Conservation (phyloP, 257 asterid genomes). For the Lavandula angustifolia region DNA sequence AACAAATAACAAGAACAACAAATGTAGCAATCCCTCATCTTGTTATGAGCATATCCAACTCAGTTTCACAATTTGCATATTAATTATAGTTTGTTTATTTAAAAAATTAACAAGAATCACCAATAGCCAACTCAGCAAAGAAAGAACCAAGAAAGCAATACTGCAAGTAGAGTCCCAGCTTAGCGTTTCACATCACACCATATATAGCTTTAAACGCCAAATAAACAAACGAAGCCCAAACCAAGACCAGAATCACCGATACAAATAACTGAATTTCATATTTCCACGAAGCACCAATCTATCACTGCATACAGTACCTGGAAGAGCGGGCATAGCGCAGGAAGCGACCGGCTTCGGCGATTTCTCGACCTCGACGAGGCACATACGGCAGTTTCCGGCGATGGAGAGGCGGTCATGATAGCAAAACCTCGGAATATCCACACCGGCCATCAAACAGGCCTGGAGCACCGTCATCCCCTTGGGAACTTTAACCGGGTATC, state of each 20-base stretch:
- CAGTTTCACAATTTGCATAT: background rate
- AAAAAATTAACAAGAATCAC: background rate
- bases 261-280: background rate
- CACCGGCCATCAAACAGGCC: slow-evolving; percentile 91
- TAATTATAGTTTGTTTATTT: background rate
- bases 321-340: slow-evolving; percentile 98
- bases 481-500: slow-evolving; percentile 83
- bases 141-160: background rate
- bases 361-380: slow-evolving; percentile 95
- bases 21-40: background rate
- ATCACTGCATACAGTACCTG: slow-evolving; percentile 43
- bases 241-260: background rate
- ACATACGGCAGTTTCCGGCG: slow-evolving; percentile 97
- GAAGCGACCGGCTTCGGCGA: slow-evolving; percentile 97
- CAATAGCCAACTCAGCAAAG: background rate
- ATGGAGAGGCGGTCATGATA: slow-evolving; percentile 81
- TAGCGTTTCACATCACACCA: background rate
- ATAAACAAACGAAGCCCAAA: background rate
- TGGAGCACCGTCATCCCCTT: slow-evolving; percentile 95
- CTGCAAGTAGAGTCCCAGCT: background rate
- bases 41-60: background rate
- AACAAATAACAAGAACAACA: background rate
- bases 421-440: slow-evolving; percentile 88
- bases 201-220: background rate
- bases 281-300: background rate